Conservation (phyloP, 2,329 filamentous ascomycete genomes). For the Cladosporium sp. region DNA sequence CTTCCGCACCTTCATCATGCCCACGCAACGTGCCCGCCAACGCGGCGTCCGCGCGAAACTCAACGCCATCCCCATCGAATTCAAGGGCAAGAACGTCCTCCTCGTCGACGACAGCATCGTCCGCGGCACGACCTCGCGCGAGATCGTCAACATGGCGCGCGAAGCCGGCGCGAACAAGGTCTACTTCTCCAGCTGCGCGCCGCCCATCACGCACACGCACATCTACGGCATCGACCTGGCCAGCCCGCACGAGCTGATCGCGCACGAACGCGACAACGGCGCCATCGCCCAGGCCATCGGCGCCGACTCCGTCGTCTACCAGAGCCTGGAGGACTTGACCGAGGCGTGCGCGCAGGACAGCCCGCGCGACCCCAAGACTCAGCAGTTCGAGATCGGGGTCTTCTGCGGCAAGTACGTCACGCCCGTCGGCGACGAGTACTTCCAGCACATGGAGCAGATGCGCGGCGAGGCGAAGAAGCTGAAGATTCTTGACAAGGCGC, state of each 20-base stretch:
- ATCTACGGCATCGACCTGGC: slow-evolving; percentile 81
- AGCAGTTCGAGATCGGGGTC: slow-evolving; percentile 83
- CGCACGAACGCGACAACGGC: slow-evolving; percentile 59
- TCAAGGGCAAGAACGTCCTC: slow-evolving; percentile 72
- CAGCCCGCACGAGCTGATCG: slow-evolving; percentile 66
- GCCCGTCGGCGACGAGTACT: slow-evolving; percentile 73
- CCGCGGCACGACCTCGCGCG: slow-evolving; percentile 74
- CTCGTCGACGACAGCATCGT: slow-evolving; percentile 91
- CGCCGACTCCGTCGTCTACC: slow-evolving; percentile 73
- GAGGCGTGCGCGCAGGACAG: slow-evolving; percentile 71
- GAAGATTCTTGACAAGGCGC: slow-evolving; percentile 62
- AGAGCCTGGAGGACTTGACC: slow-evolving; percentile 74
- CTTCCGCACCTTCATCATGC: slow-evolving; percentile 83
- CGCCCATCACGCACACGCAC: slow-evolving; percentile 77
- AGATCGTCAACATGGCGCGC: slow-evolving; percentile 78
- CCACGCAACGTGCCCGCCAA: slow-evolving; percentile 73
- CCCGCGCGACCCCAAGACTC: slow-evolving; percentile 51
- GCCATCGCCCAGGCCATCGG: slow-evolving; percentile 65
- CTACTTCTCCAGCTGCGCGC: slow-evolving; percentile 77
- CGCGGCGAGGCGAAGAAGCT: slow-evolving; percentile 66
- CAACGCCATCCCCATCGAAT: slow-evolving; percentile 80
- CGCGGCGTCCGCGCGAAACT: slow-evolving; percentile 89
- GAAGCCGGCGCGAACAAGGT: slow-evolving; percentile 80
- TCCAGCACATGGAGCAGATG: slow-evolving; percentile 70
- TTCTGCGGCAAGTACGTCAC: slow-evolving; percentile 89